A percentile compares a stretch with the other conserved stretches of the same genome.
Conservation (phyloP, 2,329 filamentous ascomycete genomes). For the Lachnellula cervina region DNA sequence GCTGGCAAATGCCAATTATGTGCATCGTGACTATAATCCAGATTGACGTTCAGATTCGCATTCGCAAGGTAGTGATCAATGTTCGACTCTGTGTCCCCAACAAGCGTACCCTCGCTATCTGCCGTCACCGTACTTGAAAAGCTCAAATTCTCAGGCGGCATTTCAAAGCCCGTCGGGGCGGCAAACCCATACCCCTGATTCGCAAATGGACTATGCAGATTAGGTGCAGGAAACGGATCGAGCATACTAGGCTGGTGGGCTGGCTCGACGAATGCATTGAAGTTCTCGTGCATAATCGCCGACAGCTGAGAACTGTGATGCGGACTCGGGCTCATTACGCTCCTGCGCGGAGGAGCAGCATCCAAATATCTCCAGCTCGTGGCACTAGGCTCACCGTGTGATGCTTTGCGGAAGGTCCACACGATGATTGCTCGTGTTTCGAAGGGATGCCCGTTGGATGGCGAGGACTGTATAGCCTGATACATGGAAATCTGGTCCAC, state of each 20-base stretch:
- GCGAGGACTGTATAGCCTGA: constrained; percentile 58
- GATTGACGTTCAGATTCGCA: constrained; percentile 2
- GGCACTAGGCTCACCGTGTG: constrained; percentile 46
- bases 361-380: constrained; percentile 57
- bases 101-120: constrained; percentile 30
- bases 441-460: constrained; percentile 44
- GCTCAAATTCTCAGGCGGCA: constrained; percentile 30
- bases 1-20: constrained; percentile 11
- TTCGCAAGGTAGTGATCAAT: constrained; percentile 19
- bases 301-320: constrained; percentile 45
- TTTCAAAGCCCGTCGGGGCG: constrained; percentile 10
- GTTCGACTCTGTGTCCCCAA: constrained; percentile 17
- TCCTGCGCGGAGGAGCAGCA: constrained; percentile 16
- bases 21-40: constrained; percentile 7
- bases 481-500: constrained; percentile 61
- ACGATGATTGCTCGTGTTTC: constrained; percentile 55
- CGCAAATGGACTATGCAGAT: constrained; percentile 36
- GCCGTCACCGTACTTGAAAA: constrained; percentile 35
- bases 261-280: constrained; percentile 45
- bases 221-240: constrained; percentile 49
- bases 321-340: constrained; percentile 29
- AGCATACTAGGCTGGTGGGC: constrained; percentile 36
- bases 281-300: constrained; percentile 54
- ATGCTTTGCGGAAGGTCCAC: constrained; percentile 56
- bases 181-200: constrained; percentile 13